Conservation (phyloP, 2,329 filamentous ascomycete species). For the Capronia coronata region DNA sequence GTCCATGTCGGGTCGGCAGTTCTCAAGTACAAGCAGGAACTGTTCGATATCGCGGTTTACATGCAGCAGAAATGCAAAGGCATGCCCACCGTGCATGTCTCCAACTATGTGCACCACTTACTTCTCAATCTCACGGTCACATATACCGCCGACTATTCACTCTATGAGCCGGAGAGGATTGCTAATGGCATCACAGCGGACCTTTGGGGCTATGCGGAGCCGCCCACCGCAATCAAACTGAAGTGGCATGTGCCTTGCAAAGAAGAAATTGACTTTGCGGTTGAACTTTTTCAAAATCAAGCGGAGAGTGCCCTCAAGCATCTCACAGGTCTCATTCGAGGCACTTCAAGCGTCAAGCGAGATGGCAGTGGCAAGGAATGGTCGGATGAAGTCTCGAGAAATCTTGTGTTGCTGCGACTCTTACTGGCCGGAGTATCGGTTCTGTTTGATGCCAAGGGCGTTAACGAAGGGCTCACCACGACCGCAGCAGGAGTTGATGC, state of each 20-base stretch:
- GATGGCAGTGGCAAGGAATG: slow-evolving; percentile 97
- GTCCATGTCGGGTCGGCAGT: slow-evolving; percentile 91
- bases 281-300: slow-evolving; percentile 81
- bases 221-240: slow-evolving; percentile 65
- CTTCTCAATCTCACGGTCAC: slow-evolving; percentile 90
- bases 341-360: slow-evolving; percentile 73
- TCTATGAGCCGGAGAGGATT: slow-evolving; percentile 75
- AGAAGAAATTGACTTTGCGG: slow-evolving; percentile 79
- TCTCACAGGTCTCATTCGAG: slow-evolving; percentile 71
- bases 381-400: slow-evolving; percentile 92
- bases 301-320: slow-evolving; percentile 68
- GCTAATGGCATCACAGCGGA: slow-evolving; percentile 64
- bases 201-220: slow-evolving; percentile 78
- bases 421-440: slow-evolving; percentile 84
- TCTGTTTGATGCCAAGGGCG: slow-evolving; percentile 74
- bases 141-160: slow-evolving; percentile 80
- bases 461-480: slow-evolving; percentile 49
- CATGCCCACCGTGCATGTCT: slow-evolving; percentile 89
- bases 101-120: slow-evolving; percentile 95
- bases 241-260: slow-evolving; percentile 82
- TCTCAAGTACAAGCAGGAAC: slow-evolving; percentile 77
- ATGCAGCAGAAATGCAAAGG: slow-evolving; percentile 96
- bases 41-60: slow-evolving; percentile 85
- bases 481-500: slow-evolving; percentile 36
- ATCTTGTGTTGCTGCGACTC: slow-evolving; percentile 80